Percentiles rank a stretch among this genome's conserved stretches.
phyloP scores from a whole-genome alignment of 2,329 filamentous ascomycete genomes.

The Aspergillus hiratsukae region DNA sequence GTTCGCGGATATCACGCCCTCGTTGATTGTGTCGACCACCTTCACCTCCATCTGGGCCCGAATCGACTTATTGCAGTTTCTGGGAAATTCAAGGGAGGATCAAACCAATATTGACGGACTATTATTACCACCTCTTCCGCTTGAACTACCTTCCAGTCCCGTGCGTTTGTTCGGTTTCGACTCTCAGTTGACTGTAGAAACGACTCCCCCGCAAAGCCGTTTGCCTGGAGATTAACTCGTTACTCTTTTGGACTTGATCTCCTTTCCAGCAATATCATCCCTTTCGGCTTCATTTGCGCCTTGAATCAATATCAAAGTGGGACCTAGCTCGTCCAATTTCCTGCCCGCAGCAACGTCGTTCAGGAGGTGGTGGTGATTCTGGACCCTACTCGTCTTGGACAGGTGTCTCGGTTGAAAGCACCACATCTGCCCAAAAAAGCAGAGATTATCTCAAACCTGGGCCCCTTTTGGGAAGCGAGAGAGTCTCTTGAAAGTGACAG shows the following conservation, averaged over 20 bases:
- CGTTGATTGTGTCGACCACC: constrained; percentile 17
- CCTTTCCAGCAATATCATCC: constrained; percentile 1
- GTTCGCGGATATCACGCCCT: constrained; percentile 11
- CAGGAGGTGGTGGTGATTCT: constrained; percentile 6
- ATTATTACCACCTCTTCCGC: constrained; percentile 6
- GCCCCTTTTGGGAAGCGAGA: background rate
- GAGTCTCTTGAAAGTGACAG: constrained; percentile 1
- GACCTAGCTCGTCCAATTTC: constrained; percentile 9
- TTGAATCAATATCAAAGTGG: constrained; percentile 8
- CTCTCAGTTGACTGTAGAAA: constrained; percentile 11
- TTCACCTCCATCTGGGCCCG: constrained; percentile 8
- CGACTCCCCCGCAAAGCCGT: constrained; percentile 3
- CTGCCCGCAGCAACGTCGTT: constrained; percentile 5
- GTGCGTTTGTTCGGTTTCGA: constrained; percentile 16
- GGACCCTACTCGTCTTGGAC: constrained; percentile 18
- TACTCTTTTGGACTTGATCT: constrained; percentile 1
- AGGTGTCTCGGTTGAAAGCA: constrained; percentile 24
- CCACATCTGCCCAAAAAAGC: constrained; percentile 12
- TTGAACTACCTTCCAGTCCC: constrained; percentile 4
- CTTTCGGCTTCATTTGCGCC: background rate
- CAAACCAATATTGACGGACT: constrained; percentile 2
- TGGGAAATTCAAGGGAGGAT: background rate
- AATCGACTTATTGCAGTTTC: constrained; percentile 1
- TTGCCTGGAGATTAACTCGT: constrained; percentile 13
- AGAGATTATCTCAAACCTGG: constrained; percentile 10